Percentiles rank a stretch among this genome's conserved stretches.
Conservation (phyloP, 495 filamentous ascomycete species). For the Neurospora sp. region DNA sequence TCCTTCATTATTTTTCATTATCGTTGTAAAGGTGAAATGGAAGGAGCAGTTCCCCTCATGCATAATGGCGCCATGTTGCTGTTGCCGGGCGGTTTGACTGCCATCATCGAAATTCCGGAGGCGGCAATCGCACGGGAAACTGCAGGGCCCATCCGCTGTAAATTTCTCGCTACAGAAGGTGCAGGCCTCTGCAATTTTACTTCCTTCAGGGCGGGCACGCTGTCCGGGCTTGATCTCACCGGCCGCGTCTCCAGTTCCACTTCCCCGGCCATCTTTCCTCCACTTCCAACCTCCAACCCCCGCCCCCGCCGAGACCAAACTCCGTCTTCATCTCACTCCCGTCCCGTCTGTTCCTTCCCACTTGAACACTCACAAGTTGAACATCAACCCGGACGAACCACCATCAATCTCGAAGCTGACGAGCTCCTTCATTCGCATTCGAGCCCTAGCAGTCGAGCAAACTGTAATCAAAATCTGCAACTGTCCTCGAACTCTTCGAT, state of each 20-base stretch:
- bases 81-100: neutral
- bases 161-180: neutral
- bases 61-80: neutral
- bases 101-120: conserved; percentile 6
- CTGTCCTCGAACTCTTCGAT: neutral
- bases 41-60: neutral
- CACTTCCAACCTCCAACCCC: neutral
- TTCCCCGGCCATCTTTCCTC: neutral
- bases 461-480: neutral
- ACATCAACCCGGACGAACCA: neutral
- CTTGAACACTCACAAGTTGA: neutral
- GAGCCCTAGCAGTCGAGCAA: neutral
- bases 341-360: neutral
- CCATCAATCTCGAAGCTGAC: neutral
- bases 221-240: neutral
- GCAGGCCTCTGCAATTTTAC: neutral
- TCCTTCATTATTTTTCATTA: neutral
- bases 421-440: neutral
- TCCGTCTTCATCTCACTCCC: neutral
- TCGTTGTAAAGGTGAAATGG: neutral
- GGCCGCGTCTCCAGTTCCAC: neutral
- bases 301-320: neutral
- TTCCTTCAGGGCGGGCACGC: neutral
- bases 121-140: neutral
- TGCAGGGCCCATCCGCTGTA: neutral